Percentiles rank a stretch among this genome's conserved stretches.
Evolutionary conservation across 805 yeast species (phyloP).

Genomic region (Yamadazyma akitaensis): DNA sequence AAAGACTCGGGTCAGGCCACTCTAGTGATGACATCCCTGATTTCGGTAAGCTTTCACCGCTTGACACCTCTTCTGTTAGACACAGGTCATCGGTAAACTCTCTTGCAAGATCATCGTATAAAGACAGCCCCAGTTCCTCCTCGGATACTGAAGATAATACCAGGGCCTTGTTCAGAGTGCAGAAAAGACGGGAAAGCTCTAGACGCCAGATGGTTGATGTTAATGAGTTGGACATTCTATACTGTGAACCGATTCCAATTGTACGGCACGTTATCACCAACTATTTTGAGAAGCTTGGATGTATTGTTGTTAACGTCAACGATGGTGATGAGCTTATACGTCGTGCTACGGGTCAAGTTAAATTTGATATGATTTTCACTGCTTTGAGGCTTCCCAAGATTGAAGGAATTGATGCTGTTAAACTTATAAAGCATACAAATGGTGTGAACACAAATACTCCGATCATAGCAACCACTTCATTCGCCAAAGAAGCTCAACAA

Average conservation of each 20-base stretch:
- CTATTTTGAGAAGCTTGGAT: slow-evolving; percentile 65
- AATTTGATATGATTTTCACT: slow-evolving; percentile 79
- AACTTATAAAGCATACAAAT: slow-evolving; percentile 69
- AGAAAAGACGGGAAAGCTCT: slow-evolving; percentile 53
- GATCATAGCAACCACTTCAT: slow-evolving; percentile 70
- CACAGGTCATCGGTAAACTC: slow-evolving; percentile 25
- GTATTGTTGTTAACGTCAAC: slow-evolving; percentile 72
- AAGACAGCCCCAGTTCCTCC: slow-evolving; percentile 47
- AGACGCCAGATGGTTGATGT: slow-evolving; percentile 20
- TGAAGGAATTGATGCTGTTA: slow-evolving; percentile 73
- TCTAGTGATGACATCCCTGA: slow-evolving; percentile 17
- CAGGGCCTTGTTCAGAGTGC: slow-evolving; percentile 46
- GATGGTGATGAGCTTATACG: slow-evolving; percentile 82
- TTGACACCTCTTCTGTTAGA: slow-evolving; percentile 6
- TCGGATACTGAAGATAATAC: slow-evolving; percentile 64
- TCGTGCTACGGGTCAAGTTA: slow-evolving; percentile 76
- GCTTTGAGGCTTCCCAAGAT: slow-evolving; percentile 67
- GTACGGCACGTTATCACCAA: slow-evolving; percentile 65
- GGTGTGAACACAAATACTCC: slow-evolving; percentile 78
- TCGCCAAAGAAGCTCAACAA: slow-evolving; percentile 60
- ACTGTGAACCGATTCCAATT: slow-evolving; percentile 86
- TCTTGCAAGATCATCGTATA: slow-evolving; percentile 21
- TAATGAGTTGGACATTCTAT: slow-evolving; percentile 58
- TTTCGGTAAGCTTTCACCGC: slow-evolving; percentile 15
- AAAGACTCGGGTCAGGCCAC: slow-evolving; percentile 20